phyloP scores from a whole-genome alignment of 2,329 filamentous ascomycete species.

The Chaetomiaceae sp. region DNA sequence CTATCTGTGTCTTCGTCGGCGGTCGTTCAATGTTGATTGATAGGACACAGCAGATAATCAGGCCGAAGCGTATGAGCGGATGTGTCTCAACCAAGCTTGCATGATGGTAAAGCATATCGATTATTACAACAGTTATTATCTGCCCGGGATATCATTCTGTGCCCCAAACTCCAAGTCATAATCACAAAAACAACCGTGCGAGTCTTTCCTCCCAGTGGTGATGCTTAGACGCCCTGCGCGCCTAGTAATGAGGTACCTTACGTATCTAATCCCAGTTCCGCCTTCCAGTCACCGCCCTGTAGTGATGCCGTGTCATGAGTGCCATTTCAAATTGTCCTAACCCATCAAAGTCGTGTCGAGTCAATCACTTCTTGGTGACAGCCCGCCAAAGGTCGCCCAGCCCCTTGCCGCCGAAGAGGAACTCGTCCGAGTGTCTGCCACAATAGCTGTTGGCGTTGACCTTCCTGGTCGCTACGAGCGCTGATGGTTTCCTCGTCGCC shows the following conservation, averaged over 20 bases:
- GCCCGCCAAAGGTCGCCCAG: conserved; percentile 38
- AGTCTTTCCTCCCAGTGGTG: too few species aligned
- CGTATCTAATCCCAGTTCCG: too few species aligned
- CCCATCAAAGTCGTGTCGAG: neutral
- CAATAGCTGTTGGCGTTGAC: conserved; percentile 50
- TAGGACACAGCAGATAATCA: too few species aligned
- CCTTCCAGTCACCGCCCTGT: neutral
- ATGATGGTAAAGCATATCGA: too few species aligned
- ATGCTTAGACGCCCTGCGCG: too few species aligned
- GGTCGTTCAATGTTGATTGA: too few species aligned
- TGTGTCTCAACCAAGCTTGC: too few species aligned
- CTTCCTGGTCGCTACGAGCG: conserved; percentile 14
- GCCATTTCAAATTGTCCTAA: neutral
- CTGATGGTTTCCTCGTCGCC: conserved; percentile 9
- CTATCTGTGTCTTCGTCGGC: too few species aligned
- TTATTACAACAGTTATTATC: too few species aligned
- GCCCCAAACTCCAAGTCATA: neutral
- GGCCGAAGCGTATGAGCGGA: too few species aligned
- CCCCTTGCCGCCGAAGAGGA: conserved; percentile 45
- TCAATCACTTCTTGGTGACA: conserved; percentile 33
- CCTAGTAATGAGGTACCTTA: too few species aligned
- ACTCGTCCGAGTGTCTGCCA: conserved; percentile 49
- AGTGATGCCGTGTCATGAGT: neutral
- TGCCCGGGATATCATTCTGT: neutral
- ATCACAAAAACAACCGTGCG: neutral